Conservation (phyloP, 306 rosid species). For the Sicyos baderoa region DNA sequence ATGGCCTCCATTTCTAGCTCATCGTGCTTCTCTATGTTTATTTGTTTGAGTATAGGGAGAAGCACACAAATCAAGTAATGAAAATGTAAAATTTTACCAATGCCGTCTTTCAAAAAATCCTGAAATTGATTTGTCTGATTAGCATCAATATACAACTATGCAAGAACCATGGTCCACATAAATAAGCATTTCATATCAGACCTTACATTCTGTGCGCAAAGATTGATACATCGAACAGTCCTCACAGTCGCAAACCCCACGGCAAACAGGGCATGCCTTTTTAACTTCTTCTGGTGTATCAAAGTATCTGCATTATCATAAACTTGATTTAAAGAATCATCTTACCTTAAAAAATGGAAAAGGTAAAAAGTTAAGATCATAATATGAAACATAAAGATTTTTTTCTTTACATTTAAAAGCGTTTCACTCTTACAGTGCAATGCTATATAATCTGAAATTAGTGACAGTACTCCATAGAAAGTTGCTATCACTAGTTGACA, state of each 20-base stretch:
- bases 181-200: slow-evolving; percentile 51
- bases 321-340: slow-evolving; percentile 9
- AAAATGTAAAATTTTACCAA: slow-evolving; percentile 53
- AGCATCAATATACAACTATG: slow-evolving; percentile 29
- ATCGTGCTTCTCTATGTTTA: slow-evolving; percentile 51
- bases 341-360: not conserved
- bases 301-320: slow-evolving; percentile 42
- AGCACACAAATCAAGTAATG: slow-evolving; percentile 84
- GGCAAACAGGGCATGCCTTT: slow-evolving; percentile 89
- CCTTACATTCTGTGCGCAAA: slow-evolving; percentile 83
- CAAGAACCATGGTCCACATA: slow-evolving; percentile 20
- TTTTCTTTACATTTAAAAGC: not conserved
- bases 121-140: slow-evolving; percentile 29
- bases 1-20: slow-evolving; percentile 66
- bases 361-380: not conserved
- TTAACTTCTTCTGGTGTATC: slow-evolving; percentile 61
- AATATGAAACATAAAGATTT: slow-evolving; percentile 10
- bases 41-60: slow-evolving; percentile 77
- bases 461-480: not conserved
- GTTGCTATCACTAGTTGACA: not conserved
- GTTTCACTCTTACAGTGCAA: not conserved
- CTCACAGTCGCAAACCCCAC: slow-evolving; percentile 78
- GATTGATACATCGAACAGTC: slow-evolving; percentile 60
- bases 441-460: not conserved
- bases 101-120: slow-evolving; percentile 57